Conservation (phyloP, 805 yeast species). For the Spathaspora boniae region DNA sequence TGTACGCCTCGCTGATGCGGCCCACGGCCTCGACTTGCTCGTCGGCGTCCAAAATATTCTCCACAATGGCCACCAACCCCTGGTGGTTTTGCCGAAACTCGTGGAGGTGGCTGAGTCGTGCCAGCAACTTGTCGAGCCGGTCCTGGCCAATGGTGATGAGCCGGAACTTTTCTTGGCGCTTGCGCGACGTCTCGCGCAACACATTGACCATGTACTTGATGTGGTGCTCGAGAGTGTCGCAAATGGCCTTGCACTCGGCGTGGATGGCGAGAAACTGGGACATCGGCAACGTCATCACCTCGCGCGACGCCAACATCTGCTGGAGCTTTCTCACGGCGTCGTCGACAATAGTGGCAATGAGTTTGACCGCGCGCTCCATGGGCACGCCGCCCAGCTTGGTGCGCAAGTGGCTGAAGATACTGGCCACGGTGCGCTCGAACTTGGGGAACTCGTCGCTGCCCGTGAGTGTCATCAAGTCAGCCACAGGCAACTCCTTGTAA, state of each 20-base stretch:
- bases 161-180: conserved; percentile 66
- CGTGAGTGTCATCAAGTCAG: conserved; percentile 37
- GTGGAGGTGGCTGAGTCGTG: conserved; percentile 40
- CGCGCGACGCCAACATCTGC: conserved; percentile 26
- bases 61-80: conserved; percentile 38
- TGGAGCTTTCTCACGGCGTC: conserved; percentile 47
- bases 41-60: conserved; percentile 9
- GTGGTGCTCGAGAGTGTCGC: conserved; percentile 56
- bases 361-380: conserved; percentile 53
- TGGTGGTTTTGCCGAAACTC: conserved; percentile 53
- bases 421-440: conserved; percentile 40
- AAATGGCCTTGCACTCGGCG: conserved; percentile 24
- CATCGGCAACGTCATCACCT: conserved; percentile 44
- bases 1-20: conserved; percentile 21
- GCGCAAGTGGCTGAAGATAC: conserved; percentile 54
- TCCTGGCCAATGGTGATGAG: conserved; percentile 57
- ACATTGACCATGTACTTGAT: conserved; percentile 61
- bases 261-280: conserved; percentile 32
- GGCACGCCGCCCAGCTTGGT: conserved; percentile 43
- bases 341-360: conserved; percentile 62
- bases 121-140: conserved; percentile 28
- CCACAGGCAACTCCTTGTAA: conserved; percentile 67
- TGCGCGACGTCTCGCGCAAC: conserved; percentile 72
- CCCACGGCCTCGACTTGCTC: conserved; percentile 1
- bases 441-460: conserved; percentile 29